A percentile compares a stretch with the other conserved stretches of the same genome.
These are phyloP conservation scores for Marasmius sp. DNA, from an alignment of 1,284 basidiomycete genomes.

Conservation along the genomic window DNA sequence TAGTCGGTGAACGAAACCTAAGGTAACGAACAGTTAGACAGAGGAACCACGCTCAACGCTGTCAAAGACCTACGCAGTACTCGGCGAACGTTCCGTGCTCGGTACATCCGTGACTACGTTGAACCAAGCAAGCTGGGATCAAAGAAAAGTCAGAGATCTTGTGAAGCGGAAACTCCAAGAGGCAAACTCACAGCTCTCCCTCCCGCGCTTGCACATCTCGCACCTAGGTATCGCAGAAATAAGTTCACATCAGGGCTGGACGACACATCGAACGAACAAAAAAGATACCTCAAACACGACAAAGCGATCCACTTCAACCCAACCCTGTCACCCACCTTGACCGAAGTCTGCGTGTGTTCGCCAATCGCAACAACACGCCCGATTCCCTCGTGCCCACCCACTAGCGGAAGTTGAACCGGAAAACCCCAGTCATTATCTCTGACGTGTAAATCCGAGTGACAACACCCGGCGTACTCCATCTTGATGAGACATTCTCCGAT, in stretches of 20 bases:
- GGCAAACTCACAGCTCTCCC: conserved; percentile 46
- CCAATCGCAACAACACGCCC: conserved; percentile 69
- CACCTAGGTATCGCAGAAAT: conserved; percentile 32
- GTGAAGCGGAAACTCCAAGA: not conserved
- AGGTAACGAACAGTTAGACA: not conserved
- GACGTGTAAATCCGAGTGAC: conserved; percentile 68
- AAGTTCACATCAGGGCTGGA: not conserved
- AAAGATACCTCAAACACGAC: conserved; percentile 48
- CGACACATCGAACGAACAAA: not conserved
- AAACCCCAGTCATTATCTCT: conserved; percentile 55
- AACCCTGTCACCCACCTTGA: conserved; percentile 64
- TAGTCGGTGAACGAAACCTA: conserved; percentile 4
- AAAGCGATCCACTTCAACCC: conserved; percentile 76
- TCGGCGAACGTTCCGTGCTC: conserved; percentile 58
- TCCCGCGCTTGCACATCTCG: conserved; percentile 57
- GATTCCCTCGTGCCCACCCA: conserved; percentile 73
- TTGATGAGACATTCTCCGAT: conserved; percentile 70
- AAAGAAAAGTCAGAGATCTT: conserved; percentile 9
- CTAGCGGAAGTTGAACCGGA: conserved; percentile 50
- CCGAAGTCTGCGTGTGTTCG: conserved; percentile 45
- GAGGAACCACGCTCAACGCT: not conserved
- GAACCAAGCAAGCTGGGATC: conserved; percentile 39
- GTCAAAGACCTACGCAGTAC: conserved; percentile 37
- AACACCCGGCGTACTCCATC: conserved; percentile 62
- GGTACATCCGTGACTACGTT: conserved; percentile 50